These are phyloP conservation scores for Grosmannia penicillata DNA, from an alignment of 2,329 filamentous ascomycete species.

Conservation along the genomic window DNA sequence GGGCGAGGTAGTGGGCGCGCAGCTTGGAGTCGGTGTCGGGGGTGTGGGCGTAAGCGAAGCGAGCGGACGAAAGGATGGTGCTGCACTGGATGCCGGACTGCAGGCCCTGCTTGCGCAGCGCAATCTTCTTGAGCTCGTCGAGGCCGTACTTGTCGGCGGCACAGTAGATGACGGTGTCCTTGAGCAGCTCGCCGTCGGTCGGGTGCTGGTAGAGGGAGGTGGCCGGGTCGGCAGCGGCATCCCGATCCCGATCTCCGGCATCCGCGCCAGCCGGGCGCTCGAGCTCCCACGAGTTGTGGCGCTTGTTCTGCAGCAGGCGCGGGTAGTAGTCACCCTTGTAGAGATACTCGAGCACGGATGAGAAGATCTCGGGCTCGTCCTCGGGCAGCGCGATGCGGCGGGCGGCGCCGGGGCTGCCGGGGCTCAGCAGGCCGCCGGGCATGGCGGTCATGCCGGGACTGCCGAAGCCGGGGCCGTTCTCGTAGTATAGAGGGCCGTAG, in stretches of 20 bases:
- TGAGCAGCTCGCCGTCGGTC: conserved; percentile 54
- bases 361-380: conserved; percentile 83
- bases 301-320: conserved; percentile 67
- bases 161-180: conserved; percentile 86
- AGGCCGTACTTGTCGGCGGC: conserved; percentile 73
- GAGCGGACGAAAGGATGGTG: conserved; percentile 75
- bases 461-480: conserved; percentile 11
- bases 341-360: conserved; percentile 76
- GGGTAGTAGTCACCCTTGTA: conserved; percentile 93
- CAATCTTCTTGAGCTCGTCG: conserved; percentile 69
- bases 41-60: conserved; percentile 79
- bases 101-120: conserved; percentile 78
- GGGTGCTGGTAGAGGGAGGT: conserved; percentile 46
- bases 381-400: conserved; percentile 70
- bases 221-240: conserved; percentile 23
- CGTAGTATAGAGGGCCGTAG: conserved; percentile 44
- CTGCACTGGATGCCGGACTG: conserved; percentile 71
- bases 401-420: conserved; percentile 3
- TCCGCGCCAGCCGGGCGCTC: conserved; percentile 40
- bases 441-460: background rate
- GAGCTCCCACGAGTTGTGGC: conserved; percentile 67
- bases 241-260: conserved; percentile 17
- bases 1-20: conserved; percentile 76
- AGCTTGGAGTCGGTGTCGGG: conserved; percentile 84
- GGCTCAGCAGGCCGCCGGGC: conserved; percentile 1